A percentile compares a stretch with the other conserved stretches of the same genome.
Conservation (phyloP, 305 asterid genomes). For the Plantago coronopus region DNA sequence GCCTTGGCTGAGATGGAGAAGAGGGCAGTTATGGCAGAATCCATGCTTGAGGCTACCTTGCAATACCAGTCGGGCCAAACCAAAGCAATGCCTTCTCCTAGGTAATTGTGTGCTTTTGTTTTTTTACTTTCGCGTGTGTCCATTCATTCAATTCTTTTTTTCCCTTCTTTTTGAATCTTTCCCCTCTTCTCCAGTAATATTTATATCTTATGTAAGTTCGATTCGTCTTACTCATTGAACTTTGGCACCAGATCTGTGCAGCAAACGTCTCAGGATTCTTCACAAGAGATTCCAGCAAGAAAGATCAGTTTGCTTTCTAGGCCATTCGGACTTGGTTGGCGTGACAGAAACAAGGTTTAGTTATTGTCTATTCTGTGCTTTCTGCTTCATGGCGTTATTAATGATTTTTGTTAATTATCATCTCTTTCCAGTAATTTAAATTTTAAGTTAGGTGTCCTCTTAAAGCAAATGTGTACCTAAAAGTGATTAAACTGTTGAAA, state of each 20-base stretch:
- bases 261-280: conserved; percentile 56
- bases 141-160: neutral
- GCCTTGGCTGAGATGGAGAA: conserved; percentile 81
- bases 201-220: neutral
- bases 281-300: conserved; percentile 60
- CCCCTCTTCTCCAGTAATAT: too few species aligned
- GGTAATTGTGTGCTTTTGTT: conserved; percentile 37
- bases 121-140: conserved; percentile 2
- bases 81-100: conserved; percentile 78
- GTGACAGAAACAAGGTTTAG: conserved; percentile 86
- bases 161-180: too few species aligned
- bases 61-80: conserved; percentile 91
- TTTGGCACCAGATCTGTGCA: conserved; percentile 48
- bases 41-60: conserved; percentile 98
- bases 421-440: too few species aligned
- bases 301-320: conserved; percentile 79
- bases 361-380: conserved; percentile 7
- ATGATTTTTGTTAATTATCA: neutral
- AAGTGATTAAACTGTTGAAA: too few species aligned
- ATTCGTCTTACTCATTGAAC: neutral
- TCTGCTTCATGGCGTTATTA: conserved; percentile 2
- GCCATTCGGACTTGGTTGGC: conserved; percentile 91
- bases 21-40: conserved; percentile 94
- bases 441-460: too few species aligned
- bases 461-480: too few species aligned